Evolutionary conservation across 805 yeast genomes (phyloP), one percentile per base, ranked within the genome.

Genomic region (Metschnikowia henanensis): DNA sequence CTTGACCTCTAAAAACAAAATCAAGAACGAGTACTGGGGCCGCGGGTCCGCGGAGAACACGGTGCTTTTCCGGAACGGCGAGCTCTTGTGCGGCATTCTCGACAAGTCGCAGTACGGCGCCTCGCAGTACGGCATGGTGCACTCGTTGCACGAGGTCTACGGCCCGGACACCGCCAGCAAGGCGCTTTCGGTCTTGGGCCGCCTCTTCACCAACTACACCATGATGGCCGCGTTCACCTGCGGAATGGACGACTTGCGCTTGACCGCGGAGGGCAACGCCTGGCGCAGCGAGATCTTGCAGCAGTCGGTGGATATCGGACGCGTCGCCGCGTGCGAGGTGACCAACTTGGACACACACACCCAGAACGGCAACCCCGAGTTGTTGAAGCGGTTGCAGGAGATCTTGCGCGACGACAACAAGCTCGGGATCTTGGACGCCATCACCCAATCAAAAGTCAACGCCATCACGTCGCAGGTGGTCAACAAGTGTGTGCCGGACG

Each of bases 51-150:
- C 68, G 26, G 99, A 94, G 70, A 92, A 90, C 67, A 82, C 81
- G 36, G 99, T 94, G 17, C 60, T 91, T 13, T 85, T 94, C 79
- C 73, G 73, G 58, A 75, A 91, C 58, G 99, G 99, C 65, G 91
- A 86, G 62, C 75, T 94, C 41, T 58, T 95, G 34, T 80, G 87
- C 61, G 99, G 99, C 77, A 88, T 94, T 49, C 76, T 94, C 50
- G 99, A 94, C 72, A 94, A 94, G 68, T 90, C 97, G 22, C 99
- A 94, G 70, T 95, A 94, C 65, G 99, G 99, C 73, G 95, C 99
- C 22, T 83, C 97, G 33, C 90, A 91, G 61, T 91, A 86, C 62
- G 99, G 99, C 77, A 75, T 94, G 49, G 96, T 94, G 31, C 99
- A 94, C 65, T 88, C 99, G 9, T 74, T 94, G 51, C 97, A 91